These are phyloP conservation scores for Hanseniaspora taiwanica DNA, from an alignment of 805 yeast species.

Conservation along the genomic window DNA sequence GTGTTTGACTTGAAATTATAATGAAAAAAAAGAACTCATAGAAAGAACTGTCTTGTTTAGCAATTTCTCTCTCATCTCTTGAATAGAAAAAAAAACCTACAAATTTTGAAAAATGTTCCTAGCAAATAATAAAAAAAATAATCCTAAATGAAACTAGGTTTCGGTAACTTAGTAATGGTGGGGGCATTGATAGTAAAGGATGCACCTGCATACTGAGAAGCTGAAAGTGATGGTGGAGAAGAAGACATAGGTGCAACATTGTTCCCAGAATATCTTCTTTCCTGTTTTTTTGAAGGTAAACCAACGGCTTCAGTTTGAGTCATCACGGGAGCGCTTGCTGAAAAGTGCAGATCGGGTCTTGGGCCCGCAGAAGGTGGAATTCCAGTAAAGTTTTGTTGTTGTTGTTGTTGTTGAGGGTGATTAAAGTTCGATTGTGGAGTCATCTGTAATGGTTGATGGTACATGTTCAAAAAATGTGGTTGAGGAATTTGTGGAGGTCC, in stretches of 20 bases:
- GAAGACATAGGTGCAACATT: background rate
- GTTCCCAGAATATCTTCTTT: background rate
- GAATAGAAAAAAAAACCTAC: background rate
- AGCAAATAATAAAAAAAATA: conserved; percentile 1
- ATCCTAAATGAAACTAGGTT: conserved; percentile 21
- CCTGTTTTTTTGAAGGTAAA: background rate
- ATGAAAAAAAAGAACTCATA: background rate
- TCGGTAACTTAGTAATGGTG: conserved; percentile 20
- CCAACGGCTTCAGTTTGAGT: too few species aligned
- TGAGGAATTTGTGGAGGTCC: conserved; percentile 1
- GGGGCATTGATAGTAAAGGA: conserved; percentile 23
- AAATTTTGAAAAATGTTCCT: background rate
- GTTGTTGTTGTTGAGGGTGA: too few species aligned
- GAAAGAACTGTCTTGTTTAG: background rate
- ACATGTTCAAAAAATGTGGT: conserved; percentile 1
- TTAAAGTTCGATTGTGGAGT: too few species aligned
- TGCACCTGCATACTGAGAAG: conserved; percentile 20
- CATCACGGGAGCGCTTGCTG: too few species aligned
- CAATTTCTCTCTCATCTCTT: too few species aligned
- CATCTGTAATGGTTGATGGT: background rate
- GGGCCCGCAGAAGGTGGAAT: too few species aligned
- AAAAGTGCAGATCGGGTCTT: too few species aligned
- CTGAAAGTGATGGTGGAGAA: background rate
- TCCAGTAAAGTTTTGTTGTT: background rate
- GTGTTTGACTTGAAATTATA: too few species aligned